Percentiles rank a stretch among this genome's conserved stretches.
Evolutionary conservation across 257 asterid species (phyloP).

Genomic region (Datura wrightii): DNA sequence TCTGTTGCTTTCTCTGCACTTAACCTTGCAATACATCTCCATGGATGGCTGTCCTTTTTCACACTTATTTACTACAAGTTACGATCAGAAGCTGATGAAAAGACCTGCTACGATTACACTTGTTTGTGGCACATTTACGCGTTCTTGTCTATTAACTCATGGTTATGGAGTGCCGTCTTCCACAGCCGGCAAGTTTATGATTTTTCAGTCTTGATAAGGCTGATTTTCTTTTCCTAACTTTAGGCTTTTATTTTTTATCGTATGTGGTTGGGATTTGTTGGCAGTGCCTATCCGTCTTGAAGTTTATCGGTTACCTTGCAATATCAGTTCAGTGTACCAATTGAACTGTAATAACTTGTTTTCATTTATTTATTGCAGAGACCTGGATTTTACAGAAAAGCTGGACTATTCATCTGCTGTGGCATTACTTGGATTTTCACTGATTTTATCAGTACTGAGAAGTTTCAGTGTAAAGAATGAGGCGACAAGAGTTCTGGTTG

Average conservation of each 20-base stretch:
- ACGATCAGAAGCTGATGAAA: conserved; percentile 61
- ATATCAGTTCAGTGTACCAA: neutral
- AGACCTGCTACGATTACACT: conserved; percentile 70
- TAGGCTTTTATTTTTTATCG: neutral
- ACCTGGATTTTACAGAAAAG: conserved; percentile 86
- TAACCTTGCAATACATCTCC: conserved; percentile 85
- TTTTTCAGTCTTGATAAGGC: neutral
- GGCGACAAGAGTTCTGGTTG: conserved; percentile 88
- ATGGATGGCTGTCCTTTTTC: conserved; percentile 91
- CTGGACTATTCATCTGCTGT: conserved; percentile 79
- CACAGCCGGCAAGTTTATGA: conserved; percentile 69
- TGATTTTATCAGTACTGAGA: conserved; percentile 67
- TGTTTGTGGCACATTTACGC: conserved; percentile 86
- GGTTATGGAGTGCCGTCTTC: conserved; percentile 90
- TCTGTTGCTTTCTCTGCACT: conserved; percentile 86
- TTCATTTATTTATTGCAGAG: conserved; percentile 52
- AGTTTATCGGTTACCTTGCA: conserved; percentile 15
- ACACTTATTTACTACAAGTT: conserved; percentile 46
- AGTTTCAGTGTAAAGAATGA: conserved; percentile 65
- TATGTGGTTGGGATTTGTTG: neutral
- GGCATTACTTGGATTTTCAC: conserved; percentile 76
- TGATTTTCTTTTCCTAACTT: neutral
- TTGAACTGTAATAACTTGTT: neutral
- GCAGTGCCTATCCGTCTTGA: neutral
- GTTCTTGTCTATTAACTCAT: conserved; percentile 69